These are phyloP conservation scores for Cryptococcus maquisensis DNA, from an alignment of 1,284 basidiomycete genomes.

Conservation along the genomic window DNA sequence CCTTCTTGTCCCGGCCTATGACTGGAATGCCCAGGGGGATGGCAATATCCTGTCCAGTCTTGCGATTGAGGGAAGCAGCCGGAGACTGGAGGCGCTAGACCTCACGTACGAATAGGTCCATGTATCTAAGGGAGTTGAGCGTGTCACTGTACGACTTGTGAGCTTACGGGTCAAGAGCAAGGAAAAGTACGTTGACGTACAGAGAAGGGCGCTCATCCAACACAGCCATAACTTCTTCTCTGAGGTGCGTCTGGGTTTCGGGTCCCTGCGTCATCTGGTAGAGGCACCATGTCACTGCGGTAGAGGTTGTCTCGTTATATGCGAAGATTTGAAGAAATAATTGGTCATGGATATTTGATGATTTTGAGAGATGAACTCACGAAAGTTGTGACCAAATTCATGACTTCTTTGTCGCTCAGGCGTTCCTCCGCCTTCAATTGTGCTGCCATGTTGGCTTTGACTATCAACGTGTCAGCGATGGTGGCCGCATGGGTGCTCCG, in stretches of 20 bases:
- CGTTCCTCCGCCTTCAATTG: slow-evolving; percentile 52
- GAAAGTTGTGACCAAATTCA: slow-evolving; percentile 73
- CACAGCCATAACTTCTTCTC: slow-evolving; percentile 53
- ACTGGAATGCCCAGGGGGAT: slow-evolving; percentile 57
- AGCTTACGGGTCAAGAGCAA: no score
- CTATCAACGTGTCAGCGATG: slow-evolving; percentile 36
- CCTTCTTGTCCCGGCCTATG: slow-evolving; percentile 42
- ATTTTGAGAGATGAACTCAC: slow-evolving; percentile 42
- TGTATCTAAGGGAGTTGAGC: slow-evolving; percentile 53
- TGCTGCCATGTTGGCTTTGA: slow-evolving; percentile 59
- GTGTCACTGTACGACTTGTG: slow-evolving; percentile 34
- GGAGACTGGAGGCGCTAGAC: slow-evolving; percentile 61
- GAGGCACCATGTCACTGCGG: slow-evolving; percentile 67
- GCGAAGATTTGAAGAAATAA: slow-evolving; percentile 33
- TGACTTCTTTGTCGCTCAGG: slow-evolving; percentile 62
- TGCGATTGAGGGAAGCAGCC: no score
- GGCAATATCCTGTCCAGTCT: slow-evolving; percentile 55
- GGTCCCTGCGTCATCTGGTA: slow-evolving; percentile 61
- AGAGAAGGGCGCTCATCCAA: slow-evolving; percentile 47
- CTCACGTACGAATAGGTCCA: slow-evolving; percentile 66
- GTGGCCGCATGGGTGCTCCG: slow-evolving; percentile 2
- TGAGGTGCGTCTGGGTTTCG: slow-evolving; percentile 57
- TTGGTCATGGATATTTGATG: background rate
- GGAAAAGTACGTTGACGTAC: slow-evolving; percentile 11
- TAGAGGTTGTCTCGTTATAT: slow-evolving; percentile 73